These are phyloP conservation scores for Ophiostoma sp. DNA, from an alignment of 2,329 filamentous ascomycete genomes.

Conservation along the genomic window DNA sequence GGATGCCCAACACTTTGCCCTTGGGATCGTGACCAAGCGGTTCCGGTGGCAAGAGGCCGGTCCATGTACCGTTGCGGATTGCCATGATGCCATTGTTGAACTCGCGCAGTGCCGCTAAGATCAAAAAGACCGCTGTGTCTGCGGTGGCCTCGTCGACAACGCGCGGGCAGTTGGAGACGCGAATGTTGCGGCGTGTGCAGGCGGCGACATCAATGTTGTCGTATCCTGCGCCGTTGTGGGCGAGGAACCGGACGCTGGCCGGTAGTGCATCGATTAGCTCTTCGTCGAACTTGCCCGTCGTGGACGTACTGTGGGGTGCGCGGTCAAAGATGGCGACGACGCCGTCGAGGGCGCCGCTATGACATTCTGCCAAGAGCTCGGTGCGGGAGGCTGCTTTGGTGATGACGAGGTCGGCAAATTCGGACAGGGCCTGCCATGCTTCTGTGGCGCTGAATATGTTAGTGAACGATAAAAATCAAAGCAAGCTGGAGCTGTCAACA, in stretches of 20 bases:
- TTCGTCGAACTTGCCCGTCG: slow-evolving; percentile 62
- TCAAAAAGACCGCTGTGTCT: slow-evolving; percentile 69
- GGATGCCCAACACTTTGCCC: slow-evolving; percentile 59
- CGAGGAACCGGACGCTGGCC: slow-evolving; percentile 36
- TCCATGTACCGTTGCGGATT: slow-evolving; percentile 61
- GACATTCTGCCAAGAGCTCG: slow-evolving; percentile 16
- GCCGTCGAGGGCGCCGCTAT: slow-evolving; percentile 19
- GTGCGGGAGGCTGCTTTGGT: background rate
- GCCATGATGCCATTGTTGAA: slow-evolving; percentile 62
- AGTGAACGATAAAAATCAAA: background rate
- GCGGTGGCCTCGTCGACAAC: slow-evolving; percentile 70
- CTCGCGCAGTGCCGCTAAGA: slow-evolving; percentile 66
- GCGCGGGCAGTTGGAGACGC: slow-evolving; percentile 66
- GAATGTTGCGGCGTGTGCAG: slow-evolving; percentile 59
- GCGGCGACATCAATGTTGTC: slow-evolving; percentile 68
- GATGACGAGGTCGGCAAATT: slow-evolving; percentile 18
- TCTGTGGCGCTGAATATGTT: background rate
- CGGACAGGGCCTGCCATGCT: slow-evolving; percentile 21
- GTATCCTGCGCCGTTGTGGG: slow-evolving; percentile 51
- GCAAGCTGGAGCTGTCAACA: background rate
- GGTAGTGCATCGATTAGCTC: slow-evolving; percentile 54
- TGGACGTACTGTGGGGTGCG: slow-evolving; percentile 29
- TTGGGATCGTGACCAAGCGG: slow-evolving; percentile 63
- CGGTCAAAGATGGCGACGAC: slow-evolving; percentile 23
- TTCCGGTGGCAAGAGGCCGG: slow-evolving; percentile 46